These are phyloP conservation scores for Acacia pycnantha DNA, from an alignment of 331 rosid species.

Conservation along the genomic window DNA sequence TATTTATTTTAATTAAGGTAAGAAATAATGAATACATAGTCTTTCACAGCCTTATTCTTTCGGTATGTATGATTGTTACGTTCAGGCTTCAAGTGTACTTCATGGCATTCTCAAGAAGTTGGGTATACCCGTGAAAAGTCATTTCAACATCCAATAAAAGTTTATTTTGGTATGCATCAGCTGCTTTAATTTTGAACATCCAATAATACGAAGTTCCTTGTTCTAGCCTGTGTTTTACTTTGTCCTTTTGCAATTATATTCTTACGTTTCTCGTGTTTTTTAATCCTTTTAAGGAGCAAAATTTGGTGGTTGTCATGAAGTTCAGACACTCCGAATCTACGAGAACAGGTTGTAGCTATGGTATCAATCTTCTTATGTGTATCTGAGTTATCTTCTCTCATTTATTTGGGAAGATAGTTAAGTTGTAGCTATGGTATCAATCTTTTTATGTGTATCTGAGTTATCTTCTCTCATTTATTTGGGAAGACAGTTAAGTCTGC, in stretches of 20 bases:
- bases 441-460: neutral
- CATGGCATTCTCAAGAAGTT: constrained; percentile 71
- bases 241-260: neutral
- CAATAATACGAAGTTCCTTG: neutral
- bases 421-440: neutral
- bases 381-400: constrained; percentile 10
- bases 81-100: constrained; percentile 68
- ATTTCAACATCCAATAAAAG: constrained; percentile 93
- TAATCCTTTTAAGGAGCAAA: constrained; percentile 71
- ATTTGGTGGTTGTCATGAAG: constrained; percentile 80
- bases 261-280: constrained; percentile 23
- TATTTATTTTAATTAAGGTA: constrained; percentile 17
- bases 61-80: constrained; percentile 26
- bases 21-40: constrained; percentile 17
- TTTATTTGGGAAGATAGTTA: neutral
- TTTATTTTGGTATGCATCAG: constrained; percentile 76
- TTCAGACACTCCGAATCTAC: constrained; percentile 70
- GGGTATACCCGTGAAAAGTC: constrained; percentile 81
- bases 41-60: constrained; percentile 12
- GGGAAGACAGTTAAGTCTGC: neutral
- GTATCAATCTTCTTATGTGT: constrained; percentile 7
- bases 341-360: constrained; percentile 65
- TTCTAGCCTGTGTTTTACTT: neutral
- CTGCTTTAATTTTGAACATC: constrained; percentile 13
- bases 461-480: constrained; percentile 14